A percentile compares a stretch with the other conserved stretches of the same genome.
phyloP scores from a whole-genome alignment of 108 stramenopile species.

The Stephanodiscus triporus region DNA sequence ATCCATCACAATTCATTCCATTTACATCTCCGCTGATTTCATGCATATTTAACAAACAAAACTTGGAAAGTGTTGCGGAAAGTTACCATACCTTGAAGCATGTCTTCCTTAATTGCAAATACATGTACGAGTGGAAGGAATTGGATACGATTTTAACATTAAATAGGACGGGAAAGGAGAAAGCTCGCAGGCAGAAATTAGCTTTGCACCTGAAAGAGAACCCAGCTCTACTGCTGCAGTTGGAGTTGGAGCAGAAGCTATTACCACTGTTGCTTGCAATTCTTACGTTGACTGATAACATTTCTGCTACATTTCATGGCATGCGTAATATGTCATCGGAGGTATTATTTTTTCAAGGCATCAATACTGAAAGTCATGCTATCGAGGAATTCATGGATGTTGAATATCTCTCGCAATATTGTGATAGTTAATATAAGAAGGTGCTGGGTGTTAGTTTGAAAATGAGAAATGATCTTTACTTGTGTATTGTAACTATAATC shows the following conservation, averaged over 20 bases:
- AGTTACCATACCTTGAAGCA: conserved; percentile 41
- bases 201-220: conserved; percentile 29
- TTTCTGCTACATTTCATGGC: conserved; percentile 11
- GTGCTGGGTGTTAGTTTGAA: too few species aligned
- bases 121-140: conserved; percentile 42
- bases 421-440: background rate
- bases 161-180: conserved; percentile 28
- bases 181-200: conserved; percentile 39
- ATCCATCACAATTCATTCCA: conserved; percentile 39
- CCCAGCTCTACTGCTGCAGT: conserved; percentile 15
- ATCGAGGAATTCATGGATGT: conserved; percentile 20
- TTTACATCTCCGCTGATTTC: conserved; percentile 28
- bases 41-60: conserved; percentile 39
- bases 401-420: background rate
- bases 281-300: conserved; percentile 5
- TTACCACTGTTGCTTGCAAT: conserved; percentile 18
- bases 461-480: too few species aligned
- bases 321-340: conserved; percentile 20
- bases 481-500: conserved; percentile 30
- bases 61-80: conserved; percentile 29
- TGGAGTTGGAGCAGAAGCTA: conserved; percentile 17
- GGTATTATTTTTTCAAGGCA: conserved; percentile 9
- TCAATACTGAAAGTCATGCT: background rate
- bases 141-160: conserved; percentile 31
- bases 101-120: conserved; percentile 40